A percentile compares a stretch with the other conserved stretches of the same genome.
These are phyloP conservation scores for Leccinum uliginosum DNA, from an alignment of 768 basidiomycete genomes.

Conservation along the genomic window DNA sequence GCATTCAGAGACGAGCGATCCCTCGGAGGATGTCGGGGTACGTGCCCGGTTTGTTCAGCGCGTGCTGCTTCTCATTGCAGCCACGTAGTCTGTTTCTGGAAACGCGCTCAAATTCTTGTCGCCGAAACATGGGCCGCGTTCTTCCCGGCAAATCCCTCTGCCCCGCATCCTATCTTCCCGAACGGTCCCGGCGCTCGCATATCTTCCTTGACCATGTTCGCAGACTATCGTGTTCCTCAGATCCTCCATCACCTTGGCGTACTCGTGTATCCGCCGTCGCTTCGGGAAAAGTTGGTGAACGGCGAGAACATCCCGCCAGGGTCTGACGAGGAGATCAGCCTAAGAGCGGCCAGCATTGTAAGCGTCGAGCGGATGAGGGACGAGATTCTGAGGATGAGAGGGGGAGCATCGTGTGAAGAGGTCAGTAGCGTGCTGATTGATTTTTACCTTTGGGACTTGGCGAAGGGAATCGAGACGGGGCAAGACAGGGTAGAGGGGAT, in stretches of 20 bases:
- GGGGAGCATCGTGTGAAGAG: slow-evolving; percentile 17
- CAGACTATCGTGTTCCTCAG: slow-evolving; percentile 90
- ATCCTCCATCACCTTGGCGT: slow-evolving; percentile 82
- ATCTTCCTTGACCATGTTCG: slow-evolving; percentile 84
- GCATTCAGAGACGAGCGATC: slow-evolving; percentile 68
- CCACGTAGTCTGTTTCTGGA: slow-evolving; percentile 72
- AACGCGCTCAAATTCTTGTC: slow-evolving; percentile 86
- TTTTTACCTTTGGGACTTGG: slow-evolving; percentile 88
- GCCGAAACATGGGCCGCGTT: slow-evolving; percentile 93
- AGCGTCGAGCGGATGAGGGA: slow-evolving; percentile 72
- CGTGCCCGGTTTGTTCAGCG: neutral
- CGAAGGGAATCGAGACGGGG: slow-evolving; percentile 67
- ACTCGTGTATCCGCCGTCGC: slow-evolving; percentile 61
- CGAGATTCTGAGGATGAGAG: slow-evolving; percentile 41
- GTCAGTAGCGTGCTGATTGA: slow-evolving; percentile 82
- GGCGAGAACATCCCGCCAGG: slow-evolving; percentile 49
- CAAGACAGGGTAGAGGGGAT: slow-evolving; percentile 57
- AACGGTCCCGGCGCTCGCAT: slow-evolving; percentile 52
- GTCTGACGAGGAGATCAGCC: slow-evolving; percentile 66
- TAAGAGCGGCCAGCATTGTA: slow-evolving; percentile 76
- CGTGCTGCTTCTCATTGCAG: neutral
- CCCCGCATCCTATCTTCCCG: slow-evolving; percentile 72
- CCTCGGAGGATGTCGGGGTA: slow-evolving; percentile 58
- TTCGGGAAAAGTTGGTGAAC: slow-evolving; percentile 47
- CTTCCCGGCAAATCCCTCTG: slow-evolving; percentile 49